Evolutionary conservation across 805 yeast species (phyloP).

Genomic region (Candida peoriensis): DNA sequence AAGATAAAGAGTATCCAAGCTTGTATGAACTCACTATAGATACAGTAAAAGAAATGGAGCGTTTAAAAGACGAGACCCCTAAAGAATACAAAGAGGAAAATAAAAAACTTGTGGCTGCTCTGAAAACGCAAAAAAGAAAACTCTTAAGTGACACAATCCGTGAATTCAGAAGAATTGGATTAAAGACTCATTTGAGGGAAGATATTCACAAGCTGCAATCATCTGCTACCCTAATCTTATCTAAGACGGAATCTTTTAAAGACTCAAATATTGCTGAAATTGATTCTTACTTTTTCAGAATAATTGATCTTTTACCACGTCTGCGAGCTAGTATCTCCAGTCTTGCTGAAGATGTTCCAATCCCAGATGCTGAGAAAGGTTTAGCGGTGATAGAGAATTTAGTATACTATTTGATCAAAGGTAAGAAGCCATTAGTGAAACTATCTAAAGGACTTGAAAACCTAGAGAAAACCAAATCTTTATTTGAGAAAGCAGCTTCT

Average conservation of each 20-base stretch:
- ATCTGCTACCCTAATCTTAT: constrained; percentile 57
- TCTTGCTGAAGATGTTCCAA: constrained; percentile 71
- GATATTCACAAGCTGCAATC: constrained; percentile 62
- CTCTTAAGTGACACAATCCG: constrained; percentile 71
- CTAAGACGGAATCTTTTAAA: constrained; percentile 44
- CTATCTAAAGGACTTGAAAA: constrained; percentile 18
- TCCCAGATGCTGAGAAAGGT: constrained; percentile 67
- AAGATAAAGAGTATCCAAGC: constrained; percentile 36
- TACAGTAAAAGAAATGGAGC: constrained; percentile 50
- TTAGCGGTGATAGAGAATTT: constrained; percentile 73
- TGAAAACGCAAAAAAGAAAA: constrained; percentile 78
- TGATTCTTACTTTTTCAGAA: constrained; percentile 53
- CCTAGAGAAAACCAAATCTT: constrained; percentile 16
- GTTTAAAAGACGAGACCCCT: constrained; percentile 77
- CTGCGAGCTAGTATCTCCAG: constrained; percentile 59
- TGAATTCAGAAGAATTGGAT: constrained; percentile 72
- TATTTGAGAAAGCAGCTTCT: constrained; percentile 19
- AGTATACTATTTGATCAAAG: constrained; percentile 49
- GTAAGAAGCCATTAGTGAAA: constrained; percentile 42
- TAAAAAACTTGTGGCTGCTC: constrained; percentile 62
- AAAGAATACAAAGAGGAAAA: constrained; percentile 60
- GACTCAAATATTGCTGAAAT: constrained; percentile 39
- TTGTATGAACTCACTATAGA: constrained; percentile 52
- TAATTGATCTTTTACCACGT: constrained; percentile 77
- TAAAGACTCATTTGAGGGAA: constrained; percentile 58